Conservation (phyloP, 495 filamentous ascomycete species). For the Annulohypoxylon stygium region DNA sequence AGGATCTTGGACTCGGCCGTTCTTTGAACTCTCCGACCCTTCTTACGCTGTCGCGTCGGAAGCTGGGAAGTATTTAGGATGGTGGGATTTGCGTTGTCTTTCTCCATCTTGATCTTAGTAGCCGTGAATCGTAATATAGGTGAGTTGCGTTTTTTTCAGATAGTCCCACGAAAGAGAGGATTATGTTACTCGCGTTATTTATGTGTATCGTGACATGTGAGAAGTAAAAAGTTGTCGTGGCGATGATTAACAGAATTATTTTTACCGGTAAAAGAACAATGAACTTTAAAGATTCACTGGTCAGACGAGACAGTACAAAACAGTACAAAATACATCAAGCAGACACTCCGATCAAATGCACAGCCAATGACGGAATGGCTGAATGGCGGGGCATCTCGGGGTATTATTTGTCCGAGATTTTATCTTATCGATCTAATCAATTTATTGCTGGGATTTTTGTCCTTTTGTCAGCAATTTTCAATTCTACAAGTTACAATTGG, state of each 20-base stretch:
- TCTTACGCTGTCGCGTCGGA: constrained; percentile 76
- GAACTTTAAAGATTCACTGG: constrained; percentile 12
- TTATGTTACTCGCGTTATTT: not conserved
- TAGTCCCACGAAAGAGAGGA: not conserved
- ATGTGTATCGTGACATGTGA: constrained; percentile 3
- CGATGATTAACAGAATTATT: not conserved
- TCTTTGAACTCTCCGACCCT: constrained; percentile 49
- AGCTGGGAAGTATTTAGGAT: constrained; percentile 92
- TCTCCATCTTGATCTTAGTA: constrained; percentile 50
- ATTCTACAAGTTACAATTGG: constrained; percentile 21
- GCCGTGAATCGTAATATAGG: constrained; percentile 4
- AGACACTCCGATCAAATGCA: no score
- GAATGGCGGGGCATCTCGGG: constrained; percentile 20
- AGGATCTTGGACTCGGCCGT: constrained; percentile 55
- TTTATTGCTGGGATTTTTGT: not conserved
- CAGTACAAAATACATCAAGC: not conserved
- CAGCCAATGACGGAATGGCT: not conserved
- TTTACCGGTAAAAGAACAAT: not conserved
- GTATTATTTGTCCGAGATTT: constrained; percentile 24
- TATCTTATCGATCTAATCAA: constrained; percentile 46
- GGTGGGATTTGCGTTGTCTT: constrained; percentile 93
- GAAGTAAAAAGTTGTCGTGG: constrained; percentile 16
- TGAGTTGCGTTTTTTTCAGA: not conserved
- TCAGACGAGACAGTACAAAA: not conserved
- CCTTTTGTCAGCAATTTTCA: constrained; percentile 5